Evolutionary conservation across 129 eudicot species (phyloP).

Genomic region (Oenanthe sinensis): DNA sequence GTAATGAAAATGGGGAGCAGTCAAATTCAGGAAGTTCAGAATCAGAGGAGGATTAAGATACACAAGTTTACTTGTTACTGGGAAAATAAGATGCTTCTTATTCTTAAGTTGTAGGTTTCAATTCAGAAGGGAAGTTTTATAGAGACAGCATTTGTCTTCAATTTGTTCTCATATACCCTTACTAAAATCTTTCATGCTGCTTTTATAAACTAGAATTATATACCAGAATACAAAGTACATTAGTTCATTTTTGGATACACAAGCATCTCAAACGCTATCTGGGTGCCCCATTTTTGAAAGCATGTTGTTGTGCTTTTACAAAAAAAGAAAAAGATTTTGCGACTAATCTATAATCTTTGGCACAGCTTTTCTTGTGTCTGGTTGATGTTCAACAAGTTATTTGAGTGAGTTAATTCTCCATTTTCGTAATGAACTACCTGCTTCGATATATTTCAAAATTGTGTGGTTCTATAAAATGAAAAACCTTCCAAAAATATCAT

Average conservation of each 20-base stretch:
- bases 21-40: slow-evolving; percentile 48
- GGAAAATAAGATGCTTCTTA: neutral
- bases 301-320: neutral
- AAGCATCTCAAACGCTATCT: neutral
- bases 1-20: slow-evolving; percentile 18
- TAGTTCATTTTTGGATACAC: neutral
- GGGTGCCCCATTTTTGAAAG: neutral
- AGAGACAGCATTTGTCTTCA: neutral
- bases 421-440: too few relatives aligned
- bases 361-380: neutral
- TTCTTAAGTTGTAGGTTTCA: neutral
- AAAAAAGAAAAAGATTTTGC: neutral
- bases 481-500: too few relatives aligned
- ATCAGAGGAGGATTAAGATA: slow-evolving; percentile 36
- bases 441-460: too few relatives aligned
- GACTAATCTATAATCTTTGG: neutral
- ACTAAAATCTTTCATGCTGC: neutral
- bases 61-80: neutral
- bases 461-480: too few relatives aligned
- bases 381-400: too few relatives aligned
- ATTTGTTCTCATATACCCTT: slow-evolving; percentile 1
- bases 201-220: neutral
- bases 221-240: neutral
- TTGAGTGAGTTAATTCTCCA: too few relatives aligned
- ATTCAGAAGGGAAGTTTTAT: slow-evolving; percentile 1